Conservation (phyloP, 1,284 basidiomycete genomes). For the Leccinum fuscescens region DNA sequence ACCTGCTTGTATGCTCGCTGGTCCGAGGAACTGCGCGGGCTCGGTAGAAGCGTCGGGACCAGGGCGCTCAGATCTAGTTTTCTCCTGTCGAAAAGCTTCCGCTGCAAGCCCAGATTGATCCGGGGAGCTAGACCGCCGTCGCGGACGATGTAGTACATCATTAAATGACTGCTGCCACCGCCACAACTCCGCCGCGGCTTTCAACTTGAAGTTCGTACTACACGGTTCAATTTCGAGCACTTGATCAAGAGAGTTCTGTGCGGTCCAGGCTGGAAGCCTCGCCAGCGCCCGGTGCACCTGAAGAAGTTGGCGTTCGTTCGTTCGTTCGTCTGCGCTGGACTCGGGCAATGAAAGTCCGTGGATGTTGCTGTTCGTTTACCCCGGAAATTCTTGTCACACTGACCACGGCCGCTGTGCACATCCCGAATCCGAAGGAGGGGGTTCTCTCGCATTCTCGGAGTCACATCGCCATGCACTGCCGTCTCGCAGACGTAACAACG, state of each 20-base stretch:
- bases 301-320: slow-evolving; percentile 40
- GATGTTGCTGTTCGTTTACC: neutral
- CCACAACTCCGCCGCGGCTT: slow-evolving; percentile 28
- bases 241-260: slow-evolving; percentile 19
- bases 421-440: slow-evolving; percentile 16
- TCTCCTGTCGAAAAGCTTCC: neutral
- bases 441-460: slow-evolving; percentile 37
- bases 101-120: neutral
- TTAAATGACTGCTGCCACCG: neutral
- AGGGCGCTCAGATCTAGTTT: slow-evolving; percentile 5
- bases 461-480: slow-evolving; percentile 24
- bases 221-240: slow-evolving; percentile 42
- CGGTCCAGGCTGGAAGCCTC: slow-evolving; percentile 42
- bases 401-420: slow-evolving; percentile 56
- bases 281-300: slow-evolving; percentile 35
- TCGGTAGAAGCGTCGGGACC: neutral
- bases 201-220: slow-evolving; percentile 26
- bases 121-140: neutral
- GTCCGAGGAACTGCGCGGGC: slow-evolving; percentile 1
- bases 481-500: slow-evolving; percentile 17
- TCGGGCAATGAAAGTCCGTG: neutral
- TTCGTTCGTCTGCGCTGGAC: neutral
- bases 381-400: slow-evolving; percentile 16
- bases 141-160: neutral
- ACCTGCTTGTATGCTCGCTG: neutral